Conservation (phyloP, 1,284 basidiomycete genomes). For the Rhodotorula sp. region DNA sequence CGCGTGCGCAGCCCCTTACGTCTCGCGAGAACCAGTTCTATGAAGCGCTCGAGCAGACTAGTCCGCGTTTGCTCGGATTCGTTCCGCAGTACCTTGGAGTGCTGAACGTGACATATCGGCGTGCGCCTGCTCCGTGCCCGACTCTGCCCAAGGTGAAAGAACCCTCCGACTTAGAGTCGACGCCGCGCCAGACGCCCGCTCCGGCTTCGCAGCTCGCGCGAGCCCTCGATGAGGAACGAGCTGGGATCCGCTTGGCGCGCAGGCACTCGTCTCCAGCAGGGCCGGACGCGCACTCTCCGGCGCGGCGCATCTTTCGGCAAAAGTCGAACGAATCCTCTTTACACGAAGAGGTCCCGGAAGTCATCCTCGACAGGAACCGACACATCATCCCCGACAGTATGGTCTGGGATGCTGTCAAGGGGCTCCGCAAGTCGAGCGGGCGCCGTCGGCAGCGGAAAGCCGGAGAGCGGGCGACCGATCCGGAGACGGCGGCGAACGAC, state of each 20-base stretch:
- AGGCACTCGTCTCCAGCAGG: conserved; percentile 13
- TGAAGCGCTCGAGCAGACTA: conserved; percentile 89
- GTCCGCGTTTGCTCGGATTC: conserved; percentile 84
- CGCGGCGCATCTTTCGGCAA: conserved; percentile 31
- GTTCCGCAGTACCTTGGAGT: conserved; percentile 97
- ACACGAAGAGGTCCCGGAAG: conserved; percentile 58
- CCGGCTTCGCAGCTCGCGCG: neutral
- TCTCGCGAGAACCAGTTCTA: conserved; percentile 98
- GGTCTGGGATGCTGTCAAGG: conserved; percentile 47
- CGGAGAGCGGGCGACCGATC: conserved; percentile 24
- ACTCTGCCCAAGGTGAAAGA: neutral
- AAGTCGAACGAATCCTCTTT: conserved; percentile 17
- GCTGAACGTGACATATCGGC: conserved; percentile 92
- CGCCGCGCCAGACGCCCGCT: neutral
- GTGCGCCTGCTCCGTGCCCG: conserved; percentile 7
- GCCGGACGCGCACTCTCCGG: neutral
- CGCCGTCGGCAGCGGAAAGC: conserved; percentile 5
- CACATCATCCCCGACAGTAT: conserved; percentile 97
- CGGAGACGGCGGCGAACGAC: conserved; percentile 22
- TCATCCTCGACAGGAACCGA: conserved; percentile 84
- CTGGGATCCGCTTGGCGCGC: neutral
- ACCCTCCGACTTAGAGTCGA: neutral
- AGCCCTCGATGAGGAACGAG: neutral
- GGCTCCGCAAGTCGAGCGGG: conserved; percentile 25
- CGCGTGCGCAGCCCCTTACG: conserved; percentile 71